Conservation (phyloP, 768 basidiomycete genomes). For the Multifurca ochricompacta region DNA sequence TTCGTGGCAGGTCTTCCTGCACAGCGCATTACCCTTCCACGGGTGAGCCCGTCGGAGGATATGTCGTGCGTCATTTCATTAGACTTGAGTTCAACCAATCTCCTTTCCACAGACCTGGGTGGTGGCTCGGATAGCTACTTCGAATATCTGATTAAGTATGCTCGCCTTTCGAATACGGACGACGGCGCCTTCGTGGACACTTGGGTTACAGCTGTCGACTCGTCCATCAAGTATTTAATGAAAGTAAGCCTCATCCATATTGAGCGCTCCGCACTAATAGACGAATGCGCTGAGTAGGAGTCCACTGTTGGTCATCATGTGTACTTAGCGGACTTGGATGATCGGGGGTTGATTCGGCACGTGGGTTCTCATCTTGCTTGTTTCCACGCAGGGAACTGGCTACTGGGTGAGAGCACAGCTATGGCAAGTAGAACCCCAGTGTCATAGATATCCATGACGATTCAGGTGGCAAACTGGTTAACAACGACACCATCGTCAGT, state of each 20-base stretch:
- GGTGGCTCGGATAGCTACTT: slow-evolving; percentile 68
- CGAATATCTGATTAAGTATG: slow-evolving; percentile 67
- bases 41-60: slow-evolving; percentile 43
- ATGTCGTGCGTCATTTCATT: slow-evolving; percentile 34
- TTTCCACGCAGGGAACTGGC: slow-evolving; percentile 71
- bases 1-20: slow-evolving; percentile 43
- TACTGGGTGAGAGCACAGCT: slow-evolving; percentile 50
- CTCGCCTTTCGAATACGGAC: slow-evolving; percentile 59
- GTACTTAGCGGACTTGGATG: slow-evolving; percentile 61
- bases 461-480: slow-evolving; percentile 54
- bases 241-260: slow-evolving; percentile 32
- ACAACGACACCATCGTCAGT: slow-evolving; percentile 63
- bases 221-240: slow-evolving; percentile 54
- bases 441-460: neutral
- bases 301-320: slow-evolving; percentile 55
- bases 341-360: slow-evolving; percentile 39
- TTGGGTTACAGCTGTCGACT: slow-evolving; percentile 65
- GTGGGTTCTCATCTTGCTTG: slow-evolving; percentile 69
- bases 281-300: slow-evolving; percentile 31
- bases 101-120: slow-evolving; percentile 44
- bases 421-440: neutral
- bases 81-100: neutral
- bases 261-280: neutral
- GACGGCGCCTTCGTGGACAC: slow-evolving; percentile 53
- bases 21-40: slow-evolving; percentile 45